Evolutionary conservation across 805 yeast genomes (phyloP), one percentile per base, ranked within the genome.

Genomic region (Candida ficus): DNA sequence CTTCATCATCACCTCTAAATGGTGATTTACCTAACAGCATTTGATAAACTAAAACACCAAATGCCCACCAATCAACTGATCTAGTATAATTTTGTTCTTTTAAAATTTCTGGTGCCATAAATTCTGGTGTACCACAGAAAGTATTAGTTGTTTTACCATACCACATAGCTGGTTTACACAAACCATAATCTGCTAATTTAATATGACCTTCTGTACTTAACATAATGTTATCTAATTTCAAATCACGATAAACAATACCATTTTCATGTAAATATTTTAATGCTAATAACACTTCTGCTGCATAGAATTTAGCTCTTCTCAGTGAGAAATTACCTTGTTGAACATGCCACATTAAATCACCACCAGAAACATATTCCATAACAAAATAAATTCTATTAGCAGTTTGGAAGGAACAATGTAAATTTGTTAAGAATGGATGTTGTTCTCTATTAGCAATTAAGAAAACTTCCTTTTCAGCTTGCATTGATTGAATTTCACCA

Each of bases 41-140:
- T 64, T 93, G 99, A 63, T 91, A 93, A 49, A 93, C 70, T 48
- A 93, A 71, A 22, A 93, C 98, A 43, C 99, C 99, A 70, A 90
- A 88, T 1, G 99, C 98, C 99, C 99, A 93, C 99, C 99, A 93
- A 65, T 93, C 99, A 40, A 93, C 99, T 29, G 93, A 84, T 57
- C 95, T 79, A 39, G 89, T 93, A 57, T 93, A 93, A 44, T 81
- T 84, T 62, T 90, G 95, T 40, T 93, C 98, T 48, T 87, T 81
- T 57, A 93, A 71, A 50, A 93, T 91, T 63, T 93, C 99, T 0
- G 99, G 99, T 1, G 99, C 99, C 96, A 93, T 93, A 52, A 93
- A 86, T 62, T 93, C 99, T 0, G 99, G 99, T 3, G 99, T 93
- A 53, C 99, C 99, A 70, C 99, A 93, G 68, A 91, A 93, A 0